Evolutionary conservation across 345 rosid species (phyloP).

Genomic region (Eucalyptus pumila): DNA sequence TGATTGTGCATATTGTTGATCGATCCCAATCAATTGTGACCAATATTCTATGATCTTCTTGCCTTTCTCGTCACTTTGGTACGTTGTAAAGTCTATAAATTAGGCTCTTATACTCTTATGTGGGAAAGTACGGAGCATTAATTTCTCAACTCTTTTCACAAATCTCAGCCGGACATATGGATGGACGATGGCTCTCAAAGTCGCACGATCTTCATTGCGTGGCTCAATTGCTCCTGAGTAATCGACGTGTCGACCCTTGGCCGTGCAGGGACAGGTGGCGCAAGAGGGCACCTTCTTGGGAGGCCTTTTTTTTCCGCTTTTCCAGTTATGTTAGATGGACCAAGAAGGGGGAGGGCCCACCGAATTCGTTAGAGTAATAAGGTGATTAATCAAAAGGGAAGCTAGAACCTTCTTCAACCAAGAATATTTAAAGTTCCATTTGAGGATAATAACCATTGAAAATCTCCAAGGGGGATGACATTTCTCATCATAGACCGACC

Average conservation of each 20-base stretch:
- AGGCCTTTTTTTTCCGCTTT: background rate
- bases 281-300: background rate
- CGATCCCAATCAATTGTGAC: accelerated
- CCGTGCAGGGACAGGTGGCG: background rate
- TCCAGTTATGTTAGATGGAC: background rate
- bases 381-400: background rate
- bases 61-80: background rate
- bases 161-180: background rate
- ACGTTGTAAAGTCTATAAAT: background rate
- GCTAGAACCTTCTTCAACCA: background rate
- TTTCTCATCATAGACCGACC: no score
- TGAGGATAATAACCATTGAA: background rate
- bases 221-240: background rate
- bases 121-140: background rate
- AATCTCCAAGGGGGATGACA: no score
- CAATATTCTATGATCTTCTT: background rate
- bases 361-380: background rate
- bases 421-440: background rate
- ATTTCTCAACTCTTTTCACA: background rate
- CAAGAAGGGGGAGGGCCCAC: background rate
- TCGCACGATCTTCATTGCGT: background rate
- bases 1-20: background rate
- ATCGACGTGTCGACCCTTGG: background rate
- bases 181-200: background rate
- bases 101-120: accelerated